phyloP scores from a whole-genome alignment of 257 asterid species.

The Solanum commersonii region DNA sequence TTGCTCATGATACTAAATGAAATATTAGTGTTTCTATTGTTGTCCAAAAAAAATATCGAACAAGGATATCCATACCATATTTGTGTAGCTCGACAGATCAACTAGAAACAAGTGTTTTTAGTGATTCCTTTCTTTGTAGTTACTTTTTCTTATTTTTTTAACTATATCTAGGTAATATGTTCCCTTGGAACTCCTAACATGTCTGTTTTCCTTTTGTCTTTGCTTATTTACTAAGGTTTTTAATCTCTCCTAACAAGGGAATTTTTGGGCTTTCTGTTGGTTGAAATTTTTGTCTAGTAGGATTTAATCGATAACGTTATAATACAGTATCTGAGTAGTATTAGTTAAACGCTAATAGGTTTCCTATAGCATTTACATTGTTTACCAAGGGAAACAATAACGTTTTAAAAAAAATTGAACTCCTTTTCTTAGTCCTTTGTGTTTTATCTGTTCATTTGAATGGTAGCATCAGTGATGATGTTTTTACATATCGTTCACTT shows the following conservation, averaged over 20 bases:
- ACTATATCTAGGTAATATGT: neutral
- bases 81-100: neutral
- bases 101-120: neutral
- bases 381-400: neutral
- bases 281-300: neutral
- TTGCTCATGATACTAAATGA: neutral
- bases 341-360: neutral
- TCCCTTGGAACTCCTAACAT: neutral
- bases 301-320: neutral
- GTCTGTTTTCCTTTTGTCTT: neutral
- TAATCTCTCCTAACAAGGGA: neutral
- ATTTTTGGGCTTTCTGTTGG: neutral
- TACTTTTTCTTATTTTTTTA: neutral
- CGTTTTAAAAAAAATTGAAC: neutral
- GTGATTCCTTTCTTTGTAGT: neutral
- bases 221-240: neutral
- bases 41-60: neutral
- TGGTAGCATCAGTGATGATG: neutral
- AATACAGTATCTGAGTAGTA: neutral
- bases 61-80: neutral
- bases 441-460: neutral
- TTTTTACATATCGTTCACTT: neutral
- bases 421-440: neutral
- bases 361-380: neutral
- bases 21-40: neutral